Base-by-base conservation (phyloP, 2,329 filamentous ascomycete species). In the Thielaviopsis ethacetica region DNA sequence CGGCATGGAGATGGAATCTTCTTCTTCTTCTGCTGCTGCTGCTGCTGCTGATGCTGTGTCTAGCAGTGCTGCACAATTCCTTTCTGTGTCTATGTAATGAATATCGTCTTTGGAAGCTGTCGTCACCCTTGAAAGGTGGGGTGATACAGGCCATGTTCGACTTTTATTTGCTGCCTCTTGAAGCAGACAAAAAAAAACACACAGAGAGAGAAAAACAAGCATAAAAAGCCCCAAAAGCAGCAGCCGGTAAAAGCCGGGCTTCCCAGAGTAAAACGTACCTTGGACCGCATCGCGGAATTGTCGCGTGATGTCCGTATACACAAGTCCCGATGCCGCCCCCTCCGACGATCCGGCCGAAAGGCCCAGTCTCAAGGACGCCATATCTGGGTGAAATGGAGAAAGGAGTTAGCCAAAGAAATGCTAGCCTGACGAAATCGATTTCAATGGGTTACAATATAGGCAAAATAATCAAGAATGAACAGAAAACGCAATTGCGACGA, bases 241-340 rank as follows among this genome's bases (percentile, higher is more conserved):
- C 3, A 2, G 10, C 17, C 5, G n/a, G n/a, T 3, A n/a, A 44
- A n/a, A 17, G 5, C 15, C 44, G 2, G 3, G 1, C n/a, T 44
- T 44, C 38, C 2, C 17, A 9, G 44, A 49, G 44, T 19, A 22
- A 41, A 27, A 59, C 60, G 21, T 47, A 61, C 60, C 56, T 22
- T 57, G 53, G 19, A 56, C 50, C n/a, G 60, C 60, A 19, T 51
- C 30, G n/a, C 57, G 56, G 30, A 61, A 61, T 7, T 44, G 24
- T 21, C 47, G 38, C 38, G 60, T 61, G 49, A 61, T 58, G 24
- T 61, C 60, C 26, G 60, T 61, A 22, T 61, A 59, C 15, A 61
- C 49, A 21, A 61, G 53, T 27, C 57, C 60, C n/a, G 56, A 51
- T 5, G 54, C 30, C 49, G 60, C 47, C 24, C 41, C 26, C 34